Evolutionary conservation across 768 basidiomycete species (phyloP), one percentile per base, ranked within the genome.

Genomic region (Pulveroboletus sp.): DNA sequence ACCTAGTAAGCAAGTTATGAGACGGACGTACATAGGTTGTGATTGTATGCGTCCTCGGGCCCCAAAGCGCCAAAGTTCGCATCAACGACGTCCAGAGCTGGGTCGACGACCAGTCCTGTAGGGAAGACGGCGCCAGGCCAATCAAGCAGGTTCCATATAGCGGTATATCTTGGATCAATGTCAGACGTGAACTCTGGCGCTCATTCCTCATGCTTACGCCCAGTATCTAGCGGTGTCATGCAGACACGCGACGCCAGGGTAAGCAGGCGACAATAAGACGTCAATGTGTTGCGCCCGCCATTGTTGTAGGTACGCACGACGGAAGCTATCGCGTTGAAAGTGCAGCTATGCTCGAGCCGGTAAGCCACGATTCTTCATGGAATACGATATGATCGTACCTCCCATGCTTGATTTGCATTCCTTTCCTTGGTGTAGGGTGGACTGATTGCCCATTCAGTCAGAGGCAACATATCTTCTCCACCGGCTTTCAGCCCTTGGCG

Each of bases 91-190:
- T 71, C 69, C 6, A 64, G 5, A 2, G 54, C 35, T 34, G 69
- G 57, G 45, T 69, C 61, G 38, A 48, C 53, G 16, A 50, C 33
- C 20, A 69, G 62, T n/a, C 74, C 73, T 17, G 70, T 72, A 8
- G 75, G 77, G 60, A 78, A 73, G 5, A 75, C 70, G 3, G 66
- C 69, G 1, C 68, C 67, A 0, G 76, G 70, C 43, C 71, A 76
- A 57, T 78, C 77, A 13, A 70, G 57, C 14, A 77, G 53, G 49
- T 78, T 78, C 65, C 70, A 74, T 20, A 72, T 54, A 11, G 63
- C 67, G 0, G 75, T 73, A 46, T 75, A 76, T 6, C 71, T 71
- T 36, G n/a, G 17, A 20, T 13, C 9, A 11, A 16, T 0, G 10
- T 49, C 33, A 40, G 20, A 44, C 3, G 27, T 2, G 19, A 8